phyloP scores from a whole-genome alignment of 352 stramenopile genomes.

The Phytophthora gonapodyides region DNA sequence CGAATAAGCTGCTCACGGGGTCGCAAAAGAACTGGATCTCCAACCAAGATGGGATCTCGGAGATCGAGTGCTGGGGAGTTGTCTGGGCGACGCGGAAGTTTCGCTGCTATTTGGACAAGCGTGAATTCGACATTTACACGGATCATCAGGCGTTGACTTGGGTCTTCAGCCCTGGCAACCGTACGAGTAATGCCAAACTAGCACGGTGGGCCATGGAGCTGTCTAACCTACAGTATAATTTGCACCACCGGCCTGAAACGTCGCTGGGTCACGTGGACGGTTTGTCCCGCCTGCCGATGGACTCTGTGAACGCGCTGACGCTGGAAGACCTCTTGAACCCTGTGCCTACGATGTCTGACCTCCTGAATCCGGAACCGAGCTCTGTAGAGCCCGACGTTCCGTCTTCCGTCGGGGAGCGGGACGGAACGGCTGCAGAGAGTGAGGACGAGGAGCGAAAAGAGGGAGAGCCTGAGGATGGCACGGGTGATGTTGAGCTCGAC shows the following conservation, averaged over 20 bases:
- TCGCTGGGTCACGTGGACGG: too few species aligned
- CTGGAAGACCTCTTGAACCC: too few species aligned
- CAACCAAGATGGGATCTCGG: too few species aligned
- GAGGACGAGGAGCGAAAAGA: too few species aligned
- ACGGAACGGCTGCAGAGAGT: too few species aligned
- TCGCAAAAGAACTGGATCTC: too few species aligned
- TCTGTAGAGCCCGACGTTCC: background rate
- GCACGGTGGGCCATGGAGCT: constrained; percentile 9
- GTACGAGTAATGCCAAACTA: background rate
- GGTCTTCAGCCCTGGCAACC: constrained; percentile 5
- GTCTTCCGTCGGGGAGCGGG: constrained; percentile 3
- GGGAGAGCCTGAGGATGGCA: background rate
- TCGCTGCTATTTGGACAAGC: constrained; percentile 8
- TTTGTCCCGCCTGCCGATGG: too few species aligned
- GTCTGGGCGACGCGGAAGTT: too few species aligned
- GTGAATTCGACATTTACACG: constrained; percentile 11
- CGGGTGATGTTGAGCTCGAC: background rate
- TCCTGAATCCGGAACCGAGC: constrained; percentile 1
- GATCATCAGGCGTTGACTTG: constrained; percentile 9
- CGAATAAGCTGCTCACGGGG: constrained; percentile 5
- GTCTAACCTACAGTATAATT: background rate
- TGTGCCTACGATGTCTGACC: too few species aligned
- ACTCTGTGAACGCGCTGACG: too few species aligned
- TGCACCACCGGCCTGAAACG: too few species aligned
- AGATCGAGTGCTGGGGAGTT: too few species aligned